Conservation (phyloP, 108 stramenopile genomes). For the Skeletonema tropicum region DNA sequence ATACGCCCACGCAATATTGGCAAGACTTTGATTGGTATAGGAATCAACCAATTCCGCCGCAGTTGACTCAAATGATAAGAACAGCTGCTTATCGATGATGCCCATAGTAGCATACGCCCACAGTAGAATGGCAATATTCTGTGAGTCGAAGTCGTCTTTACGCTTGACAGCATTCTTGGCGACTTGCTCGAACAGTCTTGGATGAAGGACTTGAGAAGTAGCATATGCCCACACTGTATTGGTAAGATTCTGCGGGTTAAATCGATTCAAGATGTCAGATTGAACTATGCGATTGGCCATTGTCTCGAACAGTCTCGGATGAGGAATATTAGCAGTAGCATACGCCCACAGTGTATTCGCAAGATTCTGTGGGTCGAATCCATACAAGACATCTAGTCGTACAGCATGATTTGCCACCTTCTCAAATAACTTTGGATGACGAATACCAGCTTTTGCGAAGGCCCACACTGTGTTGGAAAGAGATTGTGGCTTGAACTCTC, state of each 20-base stretch:
- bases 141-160: conserved; percentile 27
- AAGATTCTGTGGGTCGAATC: conserved; percentile 9
- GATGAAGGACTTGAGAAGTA: background rate
- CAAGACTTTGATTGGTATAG: conserved; percentile 35
- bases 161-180: conserved; percentile 14
- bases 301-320: conserved; percentile 1
- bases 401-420: too few relatives aligned
- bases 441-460: too few relatives aligned
- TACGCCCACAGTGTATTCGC: conserved; percentile 48
- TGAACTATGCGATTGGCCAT: background rate
- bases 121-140: conserved; percentile 46
- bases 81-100: conserved; percentile 18
- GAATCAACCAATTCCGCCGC: conserved; percentile 22
- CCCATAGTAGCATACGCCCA: conserved; percentile 44
- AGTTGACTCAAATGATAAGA: conserved; percentile 26
- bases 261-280: background rate
- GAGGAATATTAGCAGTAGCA: background rate
- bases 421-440: too few relatives aligned
- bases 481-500: background rate
- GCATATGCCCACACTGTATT: conserved; percentile 7
- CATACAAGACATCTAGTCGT: too few relatives aligned
- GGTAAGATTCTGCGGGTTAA: background rate
- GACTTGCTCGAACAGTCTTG: conserved; percentile 1
- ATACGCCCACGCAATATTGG: conserved; percentile 52
- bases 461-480: conserved; percentile 15